Evolutionary conservation across 257 asterid species (phyloP), one percentile per base, ranked within the genome.

Genomic region (Gentiana straminea): DNA sequence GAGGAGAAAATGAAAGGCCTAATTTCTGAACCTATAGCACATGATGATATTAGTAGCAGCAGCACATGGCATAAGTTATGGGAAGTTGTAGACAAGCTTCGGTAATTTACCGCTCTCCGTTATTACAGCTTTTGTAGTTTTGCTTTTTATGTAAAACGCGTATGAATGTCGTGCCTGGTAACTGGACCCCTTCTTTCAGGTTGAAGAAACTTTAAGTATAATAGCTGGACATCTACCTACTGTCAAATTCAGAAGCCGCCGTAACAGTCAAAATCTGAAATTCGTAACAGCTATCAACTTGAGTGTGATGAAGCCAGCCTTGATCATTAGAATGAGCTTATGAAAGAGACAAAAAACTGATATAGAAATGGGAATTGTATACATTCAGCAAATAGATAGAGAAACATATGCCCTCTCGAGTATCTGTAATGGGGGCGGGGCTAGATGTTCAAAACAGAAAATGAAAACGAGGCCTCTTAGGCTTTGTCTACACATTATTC

Each of bases 51-150:
- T 24, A 24, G 24, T 24, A 24, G 24, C 24, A 64, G 35, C 56
- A 73, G 79, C 57, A 61, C 71, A 33, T 74, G 77, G 73, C 68
- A 57, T 57, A 74, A 80, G 71, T 66, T 73, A 33, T 51, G 66
- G 67, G 68, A 69, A 62, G 71, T 72, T 13, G 68, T 66, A 62
- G 69, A 48, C 12, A 41, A 8, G 46, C 46, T 41, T 41, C 7
- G 46, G 46, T 41, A 41, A 41, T 3, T 41, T 24, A 41, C 46
- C 1, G 9, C 46, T 41, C 8, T 41, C 8, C 46, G 4, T 5
- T 41, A 41, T 55, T n/a, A 59, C 35, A 47, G 4, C 35, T 33
- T 58, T 35, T 9, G 4, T 45, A 41, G 12, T 53, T 49, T 2
- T 45, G 34, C 37, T 5, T 12, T 38, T 56, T 11, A 13, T 54